Evolutionary conservation across 441 rosid species (phyloP), one percentile per base, ranked within the genome.

Genomic region (Kokia cookei): DNA sequence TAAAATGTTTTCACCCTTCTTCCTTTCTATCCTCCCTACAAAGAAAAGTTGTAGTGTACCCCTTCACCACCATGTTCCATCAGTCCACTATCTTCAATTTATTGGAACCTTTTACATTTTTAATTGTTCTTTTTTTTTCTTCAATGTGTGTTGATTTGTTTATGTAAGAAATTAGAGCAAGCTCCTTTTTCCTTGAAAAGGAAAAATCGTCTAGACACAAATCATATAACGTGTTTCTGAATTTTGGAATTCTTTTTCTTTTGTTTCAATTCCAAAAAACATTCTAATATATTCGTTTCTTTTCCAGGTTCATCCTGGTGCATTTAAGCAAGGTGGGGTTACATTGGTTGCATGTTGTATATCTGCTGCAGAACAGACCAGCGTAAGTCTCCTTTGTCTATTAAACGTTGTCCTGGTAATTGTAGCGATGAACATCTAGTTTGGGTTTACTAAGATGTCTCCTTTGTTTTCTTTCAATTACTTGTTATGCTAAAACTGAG

Each of bases 281-380:
- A 19, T 69, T 58, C 11, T 43, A 29, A 78, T 17, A 26, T 3
- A 66, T 68, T 19, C 76, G 57, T 65, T 75, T 72, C 47, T 63
- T 67, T 58, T 84, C 76, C 86, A 95, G 99, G 88, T 95, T 78
- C 98, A 95, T 85, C 99, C 99, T 45, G 83, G 94, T 71, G 96
- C 96, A 70, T 82, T 93, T 75, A 90, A 90, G 84, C 88, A 88
- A 51, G 97, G 97, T 70, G 98, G 98, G 69, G 74, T 87, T 80
- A 93, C 94, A 45, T 76, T 95, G 83, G 90, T 95, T 82, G 85
- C 98, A 63, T 87, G 93, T 77, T 95, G 99, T 85, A 81, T 91
- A 77, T 84, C 96, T 62, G 96, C 98, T 60, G 97, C 94, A 48
- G 89, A 93, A 79, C 92, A 86, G 72, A 92, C 99, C 75, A 90